These are phyloP conservation scores for Calonectria pseudoturangicola DNA, from an alignment of 2,329 filamentous ascomycete species.

Conservation along the genomic window DNA sequence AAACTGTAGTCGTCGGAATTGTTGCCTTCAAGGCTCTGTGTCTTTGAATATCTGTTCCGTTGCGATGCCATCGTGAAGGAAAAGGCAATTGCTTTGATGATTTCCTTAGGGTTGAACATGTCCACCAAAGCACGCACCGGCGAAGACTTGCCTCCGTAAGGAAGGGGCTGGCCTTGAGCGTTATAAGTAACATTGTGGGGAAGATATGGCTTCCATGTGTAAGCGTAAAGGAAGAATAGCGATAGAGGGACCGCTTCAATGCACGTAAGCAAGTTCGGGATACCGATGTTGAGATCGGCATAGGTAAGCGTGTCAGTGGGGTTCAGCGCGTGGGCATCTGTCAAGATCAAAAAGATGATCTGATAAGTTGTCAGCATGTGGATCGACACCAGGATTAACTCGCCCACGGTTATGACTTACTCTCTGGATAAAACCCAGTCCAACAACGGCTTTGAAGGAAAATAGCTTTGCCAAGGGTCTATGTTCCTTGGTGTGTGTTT, in stretches of 20 bases:
- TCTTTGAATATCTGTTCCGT: neutral
- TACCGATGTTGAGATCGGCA: conserved; percentile 48
- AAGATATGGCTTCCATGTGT: conserved; percentile 47
- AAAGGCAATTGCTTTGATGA: conserved; percentile 19
- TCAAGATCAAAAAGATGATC: conserved; percentile 46
- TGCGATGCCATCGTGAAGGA: conserved; percentile 31
- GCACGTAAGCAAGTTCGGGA: conserved; percentile 48
- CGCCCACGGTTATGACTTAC: conserved; percentile 20
- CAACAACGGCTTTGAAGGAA: conserved; percentile 49
- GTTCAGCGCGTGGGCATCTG: conserved; percentile 37
- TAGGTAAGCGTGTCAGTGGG: conserved; percentile 45
- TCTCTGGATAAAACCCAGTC: conserved; percentile 42
- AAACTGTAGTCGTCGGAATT: conserved; percentile 22
- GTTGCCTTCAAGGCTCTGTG: neutral
- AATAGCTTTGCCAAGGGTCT: conserved; percentile 47
- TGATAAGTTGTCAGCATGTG: neutral
- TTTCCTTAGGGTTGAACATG: conserved; percentile 26
- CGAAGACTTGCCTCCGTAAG: conserved; percentile 13
- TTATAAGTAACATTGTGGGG: neutral
- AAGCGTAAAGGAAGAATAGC: conserved; percentile 46
- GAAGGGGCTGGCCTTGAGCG: neutral
- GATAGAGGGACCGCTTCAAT: conserved; percentile 48
- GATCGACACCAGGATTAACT: too few species aligned
- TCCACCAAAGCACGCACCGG: neutral
- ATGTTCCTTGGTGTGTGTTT: conserved; percentile 38